Percentiles rank a stretch among this genome's conserved stretches.
phyloP scores from a whole-genome alignment of 805 yeast genomes.

The Ogataea parapolymorpha region DNA sequence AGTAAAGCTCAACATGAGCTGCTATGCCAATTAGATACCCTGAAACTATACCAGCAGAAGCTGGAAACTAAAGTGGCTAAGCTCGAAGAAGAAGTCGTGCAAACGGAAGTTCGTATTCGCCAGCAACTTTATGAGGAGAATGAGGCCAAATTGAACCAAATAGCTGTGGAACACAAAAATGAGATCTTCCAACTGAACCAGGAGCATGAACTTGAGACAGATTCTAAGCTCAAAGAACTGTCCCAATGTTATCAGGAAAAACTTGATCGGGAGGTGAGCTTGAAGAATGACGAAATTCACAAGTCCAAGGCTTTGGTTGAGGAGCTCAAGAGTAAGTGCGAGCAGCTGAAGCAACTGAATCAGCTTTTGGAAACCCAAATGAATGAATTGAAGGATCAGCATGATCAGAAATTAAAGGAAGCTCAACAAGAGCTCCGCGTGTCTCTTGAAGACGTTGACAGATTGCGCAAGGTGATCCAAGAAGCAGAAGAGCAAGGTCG shows the following conservation, averaged over 20 bases:
- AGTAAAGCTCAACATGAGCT: slow-evolving; percentile 19
- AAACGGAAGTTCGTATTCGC: slow-evolving; percentile 32
- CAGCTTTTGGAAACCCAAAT: slow-evolving; percentile 7
- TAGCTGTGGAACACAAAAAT: slow-evolving; percentile 32
- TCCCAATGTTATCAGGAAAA: slow-evolving; percentile 34
- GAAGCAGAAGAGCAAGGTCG: slow-evolving; percentile 8
- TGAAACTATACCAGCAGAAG: slow-evolving; percentile 23
- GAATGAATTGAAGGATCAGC: slow-evolving; percentile 5
- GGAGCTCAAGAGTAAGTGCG: slow-evolving; percentile 9
- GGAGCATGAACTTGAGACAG: slow-evolving; percentile 22
- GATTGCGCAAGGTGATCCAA: slow-evolving; percentile 3
- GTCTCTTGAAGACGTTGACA: slow-evolving; percentile 4
- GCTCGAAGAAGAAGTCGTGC: slow-evolving; percentile 25
- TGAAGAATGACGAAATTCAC: slow-evolving; percentile 9
- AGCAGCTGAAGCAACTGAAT: slow-evolving; percentile 7
- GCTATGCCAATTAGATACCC: slow-evolving; percentile 26
- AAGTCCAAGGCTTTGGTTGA: slow-evolving; percentile 9
- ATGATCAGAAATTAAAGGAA: slow-evolving; percentile 3
- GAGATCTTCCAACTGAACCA: slow-evolving; percentile 34
- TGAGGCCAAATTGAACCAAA: slow-evolving; percentile 36
- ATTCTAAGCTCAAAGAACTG: slow-evolving; percentile 30
- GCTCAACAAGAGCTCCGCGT: slow-evolving; percentile 4
- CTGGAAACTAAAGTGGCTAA: slow-evolving; percentile 22
- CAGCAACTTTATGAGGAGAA: slow-evolving; percentile 30
- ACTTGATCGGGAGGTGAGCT: slow-evolving; percentile 19